Base-by-base conservation (phyloP, 2,329 filamentous ascomycete species). In the Onygenales sp. region DNA sequence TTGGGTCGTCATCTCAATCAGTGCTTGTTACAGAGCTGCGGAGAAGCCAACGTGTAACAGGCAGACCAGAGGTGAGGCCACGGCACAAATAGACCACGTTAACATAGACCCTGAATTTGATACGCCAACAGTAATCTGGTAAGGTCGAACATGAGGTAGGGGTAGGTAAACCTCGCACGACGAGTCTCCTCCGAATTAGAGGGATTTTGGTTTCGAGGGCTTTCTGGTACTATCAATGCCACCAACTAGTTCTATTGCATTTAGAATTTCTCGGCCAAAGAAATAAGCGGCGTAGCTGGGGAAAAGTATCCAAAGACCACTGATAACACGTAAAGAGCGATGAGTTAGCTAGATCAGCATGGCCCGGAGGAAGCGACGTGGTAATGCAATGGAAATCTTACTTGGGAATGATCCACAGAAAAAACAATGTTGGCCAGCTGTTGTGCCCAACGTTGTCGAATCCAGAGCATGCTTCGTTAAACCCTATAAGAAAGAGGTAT, bases 361-460 rank as follows among this genome's bases (percentile, higher is more conserved):
- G 38, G 49, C 5, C 53, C 50, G 46, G 51, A 36, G 32, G 39
- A 14, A 39, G 11, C 41, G n/a, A 35, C 14, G 13, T 38, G 14
- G 11, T 21, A 47, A 17, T 45, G 44, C 13, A 17, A 44, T 5
- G 10, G 17, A 33, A 44, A 54, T 71, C 79, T 72, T 69, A 85
- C 82, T 87, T 87, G 35, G 84, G 83, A 56, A 87, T 69, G 33
- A 83, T 78, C 75, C 83, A 88, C 27, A 84, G 67, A 35, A 79
- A 70, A 9, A 85, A 59, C 43, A 87, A 61, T 9, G 74, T 75
- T 2, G 64, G 58, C 41, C 72, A 59, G 55, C 75, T 74, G 57
- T 87, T 87, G 62, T 87, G 84, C 2, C 80, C 78, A 52, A 84
- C 78, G 56, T 83, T 80, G 4, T 73, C 69, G 58, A 83, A 87